phyloP scores from a whole-genome alignment of 192 early-diverging fungal genomes.

The Gryganskiella cystojenkinii region DNA sequence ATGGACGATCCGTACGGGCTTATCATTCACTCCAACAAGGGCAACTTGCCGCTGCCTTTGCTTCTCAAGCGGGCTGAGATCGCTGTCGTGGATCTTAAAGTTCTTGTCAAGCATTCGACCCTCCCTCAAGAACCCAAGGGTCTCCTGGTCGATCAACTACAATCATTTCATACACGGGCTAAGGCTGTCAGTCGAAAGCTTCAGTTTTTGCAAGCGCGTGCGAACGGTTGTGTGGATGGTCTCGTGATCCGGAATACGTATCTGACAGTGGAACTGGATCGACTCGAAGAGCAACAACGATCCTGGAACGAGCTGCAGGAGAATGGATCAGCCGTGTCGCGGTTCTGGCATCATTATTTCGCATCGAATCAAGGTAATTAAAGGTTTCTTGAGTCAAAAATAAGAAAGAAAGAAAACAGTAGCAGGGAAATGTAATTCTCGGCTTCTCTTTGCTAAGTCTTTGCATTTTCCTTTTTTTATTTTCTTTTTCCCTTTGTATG shows the following conservation, averaged over 20 bases:
- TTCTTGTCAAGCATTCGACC: constrained; percentile 59
- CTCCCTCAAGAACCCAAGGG: constrained; percentile 30
- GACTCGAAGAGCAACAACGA: constrained; percentile 38
- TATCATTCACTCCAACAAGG: not conserved
- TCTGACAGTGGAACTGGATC: constrained; percentile 40
- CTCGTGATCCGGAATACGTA: constrained; percentile 61
- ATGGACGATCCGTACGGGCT: constrained; percentile 34
- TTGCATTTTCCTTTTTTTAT: too few species aligned
- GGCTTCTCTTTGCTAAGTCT: too few species aligned
- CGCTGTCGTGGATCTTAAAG: constrained; percentile 60
- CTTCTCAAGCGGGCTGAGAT: constrained; percentile 61
- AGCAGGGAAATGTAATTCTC: too few species aligned
- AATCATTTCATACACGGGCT: constrained; percentile 52
- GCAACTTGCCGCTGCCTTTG: constrained; percentile 40
- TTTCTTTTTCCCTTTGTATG: not conserved
- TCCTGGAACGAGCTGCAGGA: constrained; percentile 2
- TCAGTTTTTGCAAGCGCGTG: constrained; percentile 59
- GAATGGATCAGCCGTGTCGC: constrained; percentile 1
- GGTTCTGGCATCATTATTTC: not conserved
- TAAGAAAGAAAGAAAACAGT: too few species aligned
- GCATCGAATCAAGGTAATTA: too few species aligned
- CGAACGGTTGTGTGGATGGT: constrained; percentile 63
- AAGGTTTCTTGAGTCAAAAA: too few species aligned
- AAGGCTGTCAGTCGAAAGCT: constrained; percentile 53
- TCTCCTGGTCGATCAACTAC: constrained; percentile 49